Conservation (phyloP, 768 basidiomycete genomes). For the Lentinula sp. region DNA sequence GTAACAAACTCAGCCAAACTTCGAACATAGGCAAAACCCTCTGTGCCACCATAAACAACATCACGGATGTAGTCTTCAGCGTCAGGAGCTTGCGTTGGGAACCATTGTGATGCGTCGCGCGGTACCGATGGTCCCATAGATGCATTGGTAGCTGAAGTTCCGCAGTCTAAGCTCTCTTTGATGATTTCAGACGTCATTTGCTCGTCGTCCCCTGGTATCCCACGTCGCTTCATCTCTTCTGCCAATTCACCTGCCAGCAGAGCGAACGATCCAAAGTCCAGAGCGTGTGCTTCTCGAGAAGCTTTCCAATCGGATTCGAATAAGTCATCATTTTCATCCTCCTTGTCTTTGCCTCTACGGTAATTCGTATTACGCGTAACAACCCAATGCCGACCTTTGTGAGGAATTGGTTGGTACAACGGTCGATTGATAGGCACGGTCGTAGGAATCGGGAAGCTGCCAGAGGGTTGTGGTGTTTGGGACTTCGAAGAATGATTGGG, state of each 20-base stretch:
- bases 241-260: conserved; percentile 41
- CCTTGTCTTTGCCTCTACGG: conserved; percentile 49
- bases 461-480: conserved; percentile 17
- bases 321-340: conserved; percentile 36
- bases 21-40: conserved; percentile 70
- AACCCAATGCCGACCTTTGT: conserved; percentile 55
- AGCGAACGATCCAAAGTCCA: conserved; percentile 62
- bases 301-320: conserved; percentile 34
- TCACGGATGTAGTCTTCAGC: conserved; percentile 66
- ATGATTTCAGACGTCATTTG: conserved; percentile 24
- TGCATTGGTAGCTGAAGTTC: conserved; percentile 11
- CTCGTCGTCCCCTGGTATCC: conserved; percentile 25
- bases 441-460: conserved; percentile 20
- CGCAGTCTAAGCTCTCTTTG: conserved; percentile 31
- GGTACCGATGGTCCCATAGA: conserved; percentile 9
- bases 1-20: conserved; percentile 71
- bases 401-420: conserved; percentile 4
- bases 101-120: conserved; percentile 37
- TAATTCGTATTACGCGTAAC: conserved; percentile 44
- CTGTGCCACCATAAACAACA: conserved; percentile 75
- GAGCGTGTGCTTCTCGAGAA: conserved; percentile 45
- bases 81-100: conserved; percentile 36
- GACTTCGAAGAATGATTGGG: background rate
- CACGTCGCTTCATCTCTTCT: conserved; percentile 34
- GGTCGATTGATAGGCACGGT: conserved; percentile 18